These are phyloP conservation scores for Vitis vinifera DNA, from an alignment of 164 flowering plant species.

Conservation along the genomic window ASM3070453v1 NC_081811.1:28521001-28521500, in stretches of 20 bases:
- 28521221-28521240: background rate
- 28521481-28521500: background rate
- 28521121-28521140: too few relatives aligned
- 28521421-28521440: background rate
- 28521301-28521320: background rate
- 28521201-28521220: too few relatives aligned
- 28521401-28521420: constrained; percentile 31
- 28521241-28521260: background rate
- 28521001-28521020: too few relatives aligned
- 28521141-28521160: too few relatives aligned
- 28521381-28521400: constrained; percentile 31
- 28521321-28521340: constrained; percentile 1
- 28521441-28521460: background rate
- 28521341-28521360: constrained; percentile 28
- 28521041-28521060: too few relatives aligned
- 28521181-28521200: too few relatives aligned
- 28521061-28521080: too few relatives aligned
- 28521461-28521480: background rate
- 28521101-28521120: too few relatives aligned
- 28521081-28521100: too few relatives aligned
- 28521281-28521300: background rate
- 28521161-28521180: too few relatives aligned
- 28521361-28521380: constrained; percentile 42
- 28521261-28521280: background rate
- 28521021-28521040: too few relatives aligned